Base-by-base conservation (phyloP, 768 basidiomycete genomes). In the Neoboletus magnificus region DNA sequence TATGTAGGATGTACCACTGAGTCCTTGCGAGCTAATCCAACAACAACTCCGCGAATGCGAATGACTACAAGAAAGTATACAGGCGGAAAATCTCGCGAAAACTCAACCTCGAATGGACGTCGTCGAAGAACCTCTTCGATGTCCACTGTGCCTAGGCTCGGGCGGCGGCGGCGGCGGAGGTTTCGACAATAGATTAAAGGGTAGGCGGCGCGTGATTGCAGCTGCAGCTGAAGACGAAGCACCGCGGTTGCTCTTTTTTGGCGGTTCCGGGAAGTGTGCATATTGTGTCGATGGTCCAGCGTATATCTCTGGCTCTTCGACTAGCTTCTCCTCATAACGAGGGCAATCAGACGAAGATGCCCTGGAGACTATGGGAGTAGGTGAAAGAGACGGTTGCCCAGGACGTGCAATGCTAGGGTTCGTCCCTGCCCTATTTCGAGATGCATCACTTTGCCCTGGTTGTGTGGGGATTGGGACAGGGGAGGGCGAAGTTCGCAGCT, bases 181-280 rank as follows among this genome's bases (percentile, higher is more conserved):
- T 73, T 85, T 88, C 52, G 85, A 79, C 58, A 90, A 73, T 30
- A 90, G 70, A 67, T 87, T 81, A 69, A 90, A 87, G 3, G 82
- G 82, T 65, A 89, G 77, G 62, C 88, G 81, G 33, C 87, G 83
- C 54, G 76, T 66, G 58, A 60, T 68, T 9, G 60, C 79, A 57
- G 79, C 75, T n/a, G 79, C 80, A 43, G 84, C 78, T 1, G 81
- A 81, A 40, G 65, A 67, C 47, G 65, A 62, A n/a, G 63, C 61
- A 36, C 63, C 60, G 43, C 73, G 77, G 51, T 66, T 76, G 48
- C 77, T 79, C 61, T 74, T 71, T 51, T 65, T 59, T 37, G 85
- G 86, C 51, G 87, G 88, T 54, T 86, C 86, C 23, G 86, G 87
- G 59, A 89, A 87, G 55, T 78, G 78, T 16, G 88, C 84, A 71